Base-by-base conservation (phyloP, 2,329 filamentous ascomycete genomes). In the Penicillium sclerotiorum region DNA sequence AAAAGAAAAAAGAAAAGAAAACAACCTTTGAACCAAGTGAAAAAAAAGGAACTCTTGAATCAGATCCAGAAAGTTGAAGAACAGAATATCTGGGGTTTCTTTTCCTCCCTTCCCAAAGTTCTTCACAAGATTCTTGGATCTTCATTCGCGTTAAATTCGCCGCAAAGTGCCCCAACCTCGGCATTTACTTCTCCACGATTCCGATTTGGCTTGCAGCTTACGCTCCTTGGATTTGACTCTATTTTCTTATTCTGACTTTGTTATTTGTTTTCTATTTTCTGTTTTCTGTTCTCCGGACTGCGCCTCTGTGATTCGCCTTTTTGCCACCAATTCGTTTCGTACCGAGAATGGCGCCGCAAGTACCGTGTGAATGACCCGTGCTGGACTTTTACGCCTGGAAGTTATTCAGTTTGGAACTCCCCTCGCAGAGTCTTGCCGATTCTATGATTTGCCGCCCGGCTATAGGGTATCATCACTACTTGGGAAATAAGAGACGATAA, bases 111-210 rank as follows among this genome's bases (percentile, higher is more conserved):
- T 17, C 11, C 13, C 25, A 28, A 18, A 33, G 15, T 42, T 55
- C 50, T 54, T 53, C 49, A 48, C 51, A 37, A 47, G 49, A 57
- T 59, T 60, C 56, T 39, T 52, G 37, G 57, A 60, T 56, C 57
- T 57, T 53, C 52, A 52, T 49, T 53, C 48, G 48, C 43, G 37
- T 35, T 38, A 35, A n/a, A 46, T 49, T 49, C 50, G 47, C 44
- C 44, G 40, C 47, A 33, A 38, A 33, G 13, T 28, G 22, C 47
- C 45, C 51, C 46, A 56, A 59, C 56, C 58, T 60, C 58, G 58
- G 58, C 56, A 57, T 50, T 60, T 57, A 37, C 45, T 38, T 53
- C 46, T 45, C 50, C 47, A 53, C 44, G 41, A 48, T 47, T 45
- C 45, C 33, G 43, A 38, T 45, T 51, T 47, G 47, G 52, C 44